phyloP scores from a whole-genome alignment of 345 rosid genomes.

The Theobroma cacao region DNA sequence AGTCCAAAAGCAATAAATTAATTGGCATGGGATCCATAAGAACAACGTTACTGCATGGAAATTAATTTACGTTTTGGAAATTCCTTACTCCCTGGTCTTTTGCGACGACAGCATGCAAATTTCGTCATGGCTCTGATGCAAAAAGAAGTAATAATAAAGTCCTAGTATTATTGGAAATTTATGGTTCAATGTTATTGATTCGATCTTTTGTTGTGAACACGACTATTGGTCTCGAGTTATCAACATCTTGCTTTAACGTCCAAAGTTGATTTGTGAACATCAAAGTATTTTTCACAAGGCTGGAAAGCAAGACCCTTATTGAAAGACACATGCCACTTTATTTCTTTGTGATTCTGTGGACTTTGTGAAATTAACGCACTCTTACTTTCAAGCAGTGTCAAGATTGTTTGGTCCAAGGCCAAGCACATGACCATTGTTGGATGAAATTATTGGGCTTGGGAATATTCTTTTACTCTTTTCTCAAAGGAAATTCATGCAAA shows the following conservation, averaged over 20 bases:
- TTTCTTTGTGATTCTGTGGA: constrained; percentile 4
- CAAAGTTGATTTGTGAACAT: constrained; percentile 13
- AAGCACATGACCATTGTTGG: background rate
- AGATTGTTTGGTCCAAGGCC: background rate
- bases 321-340: background rate
- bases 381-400: background rate
- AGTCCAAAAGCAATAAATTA: background rate
- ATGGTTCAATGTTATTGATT: background rate
- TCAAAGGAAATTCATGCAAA: too few relatives aligned
- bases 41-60: background rate
- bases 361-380: background rate
- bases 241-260: background rate
- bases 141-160: background rate
- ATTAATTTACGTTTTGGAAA: background rate
- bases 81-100: background rate
- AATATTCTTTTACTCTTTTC: too few relatives aligned
- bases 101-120: background rate
- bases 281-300: background rate
- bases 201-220: background rate
- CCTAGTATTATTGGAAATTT: background rate
- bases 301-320: background rate
- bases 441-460: background rate
- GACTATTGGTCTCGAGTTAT: background rate
- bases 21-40: background rate
- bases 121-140: background rate